Percentiles rank a stretch among this genome's conserved stretches.
These are phyloP conservation scores for Bruguiera hainesii DNA, from an alignment of 441 rosid species.

Conservation along the genomic window DNA sequence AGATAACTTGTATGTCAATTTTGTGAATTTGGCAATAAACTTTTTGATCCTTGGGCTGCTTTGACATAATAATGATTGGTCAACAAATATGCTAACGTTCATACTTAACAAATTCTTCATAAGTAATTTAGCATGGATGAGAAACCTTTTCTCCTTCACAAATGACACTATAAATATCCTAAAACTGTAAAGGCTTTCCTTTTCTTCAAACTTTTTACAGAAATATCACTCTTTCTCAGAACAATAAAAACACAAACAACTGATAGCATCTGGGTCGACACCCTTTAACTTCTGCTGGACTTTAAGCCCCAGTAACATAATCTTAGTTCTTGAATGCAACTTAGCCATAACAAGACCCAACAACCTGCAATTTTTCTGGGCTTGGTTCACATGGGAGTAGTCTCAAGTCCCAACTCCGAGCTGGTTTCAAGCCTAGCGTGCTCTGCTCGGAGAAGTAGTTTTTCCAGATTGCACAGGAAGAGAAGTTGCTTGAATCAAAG, in stretches of 20 bases:
- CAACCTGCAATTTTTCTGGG: neutral
- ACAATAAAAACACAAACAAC: too few species aligned
- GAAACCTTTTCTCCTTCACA: neutral
- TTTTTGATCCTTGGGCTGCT: neutral
- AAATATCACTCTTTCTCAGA: too few species aligned
- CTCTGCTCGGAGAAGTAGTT: neutral
- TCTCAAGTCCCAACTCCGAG: neutral
- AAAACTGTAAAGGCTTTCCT: conserved; percentile 9
- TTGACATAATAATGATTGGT: too few species aligned
- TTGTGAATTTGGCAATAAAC: neutral
- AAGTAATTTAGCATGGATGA: too few species aligned
- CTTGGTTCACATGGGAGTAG: neutral
- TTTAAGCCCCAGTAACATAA: too few species aligned
- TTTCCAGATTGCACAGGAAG: neutral
- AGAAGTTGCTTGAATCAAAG: neutral
- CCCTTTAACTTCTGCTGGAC: too few species aligned
- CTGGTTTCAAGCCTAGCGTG: neutral
- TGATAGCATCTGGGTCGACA: too few species aligned
- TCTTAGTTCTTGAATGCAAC: too few species aligned
- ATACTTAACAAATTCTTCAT: too few species aligned
- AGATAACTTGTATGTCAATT: conserved; percentile 18
- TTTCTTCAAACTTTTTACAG: neutral
- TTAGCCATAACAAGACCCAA: neutral
- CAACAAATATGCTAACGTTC: conserved; percentile 5
- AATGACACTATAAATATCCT: neutral